Percentiles rank a stretch among this genome's conserved stretches.
These are phyloP conservation scores for Westerdykella aurantiaca DNA, from an alignment of 2,329 filamentous ascomycete genomes.

Conservation along the genomic window DNA sequence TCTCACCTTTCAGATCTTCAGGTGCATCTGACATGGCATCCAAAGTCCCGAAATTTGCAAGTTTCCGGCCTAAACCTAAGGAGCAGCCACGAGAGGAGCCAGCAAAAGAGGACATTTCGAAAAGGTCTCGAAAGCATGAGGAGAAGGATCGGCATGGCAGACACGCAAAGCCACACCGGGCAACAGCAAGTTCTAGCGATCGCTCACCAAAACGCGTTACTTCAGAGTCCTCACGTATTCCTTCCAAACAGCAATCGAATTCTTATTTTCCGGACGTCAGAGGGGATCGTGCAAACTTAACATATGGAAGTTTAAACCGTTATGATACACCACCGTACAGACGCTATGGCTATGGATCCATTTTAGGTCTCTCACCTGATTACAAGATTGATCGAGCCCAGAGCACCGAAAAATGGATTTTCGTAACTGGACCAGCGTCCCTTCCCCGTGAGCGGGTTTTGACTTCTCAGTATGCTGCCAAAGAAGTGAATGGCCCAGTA, in stretches of 20 bases:
- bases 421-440: conserved; percentile 29
- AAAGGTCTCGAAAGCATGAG: too few species aligned
- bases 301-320: conserved; percentile 68
- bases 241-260: conserved; percentile 1
- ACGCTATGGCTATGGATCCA: conserved; percentile 60
- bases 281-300: conserved; percentile 69
- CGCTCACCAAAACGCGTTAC: neutral
- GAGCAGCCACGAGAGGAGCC: conserved; percentile 1
- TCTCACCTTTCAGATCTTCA: neutral
- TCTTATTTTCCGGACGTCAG: conserved; percentile 53
- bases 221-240: conserved; percentile 46
- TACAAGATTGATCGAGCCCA: conserved; percentile 63
- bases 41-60: conserved; percentile 64
- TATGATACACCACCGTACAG: conserved; percentile 67
- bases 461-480: conserved; percentile 16
- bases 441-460: conserved; percentile 47
- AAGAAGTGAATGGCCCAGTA: conserved; percentile 20
- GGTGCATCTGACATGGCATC: conserved; percentile 15
- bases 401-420: conserved; percentile 46
- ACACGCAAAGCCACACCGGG: neutral
- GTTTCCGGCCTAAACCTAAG: conserved; percentile 57
- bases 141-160: neutral
- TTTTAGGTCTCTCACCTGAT: conserved; percentile 60
- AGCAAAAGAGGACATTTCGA: neutral
- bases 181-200: neutral